Base-by-base conservation (phyloP, 1,139 yeast species). In the Candida pseudoviswanathii region DNA sequence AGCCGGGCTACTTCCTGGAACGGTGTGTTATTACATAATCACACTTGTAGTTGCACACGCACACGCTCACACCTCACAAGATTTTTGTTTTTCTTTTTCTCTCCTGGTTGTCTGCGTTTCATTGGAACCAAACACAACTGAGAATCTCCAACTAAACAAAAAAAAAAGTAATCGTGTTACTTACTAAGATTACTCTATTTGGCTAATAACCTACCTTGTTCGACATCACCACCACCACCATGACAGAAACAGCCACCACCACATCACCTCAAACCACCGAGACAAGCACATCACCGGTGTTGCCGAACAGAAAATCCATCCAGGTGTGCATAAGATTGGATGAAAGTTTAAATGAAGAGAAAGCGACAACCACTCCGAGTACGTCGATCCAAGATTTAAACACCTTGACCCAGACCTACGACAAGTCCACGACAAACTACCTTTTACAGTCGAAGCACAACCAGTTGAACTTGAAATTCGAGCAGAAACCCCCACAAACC, bases 391-490 rank as follows among this genome's bases (percentile, higher is more conserved):
- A 46, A 22, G 41, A 41, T 44, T 46, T 46, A 32, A 40, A 26
- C n/a, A 46, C 47, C 2, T 50, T 51, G 25, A 49, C 41, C 25
- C 33, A 39, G 9, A 50, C 67, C 21, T 67, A 64, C 50, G 62
- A 66, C 50, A 60, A 63, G 33, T 42, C 55, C 0, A 55, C 64
- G 9, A 46, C 65, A n/a, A 73, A 73, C 51, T 69, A 64, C 50
- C 63, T 76, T 46, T 59, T 76, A 27, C 72, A 70, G 51, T 65
- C 76, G 32, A 72, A 71, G 44, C 68, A 68, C 52, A 63, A 63
- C 47, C 67, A 66, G 41, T 57, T 73, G 40, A 61, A 66, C 45
- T 54, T 63, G 43, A 62, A 61, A 40, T 75, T 70, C 52, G 59
- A 63, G 25, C 56, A 62, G 36, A 74, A 71, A 51, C 70, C 65